Base-by-base conservation (phyloP, 805 yeast genomes). In the Starmerella stigmatis region DNA sequence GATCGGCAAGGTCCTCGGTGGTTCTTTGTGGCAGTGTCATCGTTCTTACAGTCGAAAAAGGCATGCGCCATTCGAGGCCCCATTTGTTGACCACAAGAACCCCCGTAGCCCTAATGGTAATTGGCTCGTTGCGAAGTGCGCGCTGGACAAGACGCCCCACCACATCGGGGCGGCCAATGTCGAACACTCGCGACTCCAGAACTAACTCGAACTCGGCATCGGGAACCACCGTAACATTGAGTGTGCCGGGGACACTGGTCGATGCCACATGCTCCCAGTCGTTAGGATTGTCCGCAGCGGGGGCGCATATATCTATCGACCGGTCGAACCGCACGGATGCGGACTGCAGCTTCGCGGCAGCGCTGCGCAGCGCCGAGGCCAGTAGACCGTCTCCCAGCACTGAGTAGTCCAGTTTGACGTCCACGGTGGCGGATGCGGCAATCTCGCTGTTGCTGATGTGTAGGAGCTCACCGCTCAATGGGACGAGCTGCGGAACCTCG, bases 151-250 rank as follows among this genome's bases (percentile, higher is more conserved):
- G 30, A 9, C 4, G 15, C 13, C 50, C 50, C 3, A 54, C 28
- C 4, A 48, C 45, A 8, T 44, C 48, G 5, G 51, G 12, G 10
- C 53, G 47, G 15, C 58, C 58, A 13, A 48, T 46, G 29, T 55
- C 53, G 16, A 23, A 25, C 11, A 54, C n/a, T 13, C 27, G 13
- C 12, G 39, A 17, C 13, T 41, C 43, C 10, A 49, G 6, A 11
- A 4, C 9, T 16, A 49, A 9, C 13, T 12, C 17, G 17, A 31
- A 21, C 20, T 16, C 9, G 4, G 44, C 29, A 15, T 17, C 40
- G 6, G 40, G 40, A 4, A 21, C 19, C 4, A 41, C 19, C 2
- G 22, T 12, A 5, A 35, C 35, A 7, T 37, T 23, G 15, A 36
- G 40, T 4, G 40, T 29, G 29, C 21, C 40, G 15, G 25, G 23